Conservation (phyloP, 805 yeast genomes). For the Candida multigemmis region DNA sequence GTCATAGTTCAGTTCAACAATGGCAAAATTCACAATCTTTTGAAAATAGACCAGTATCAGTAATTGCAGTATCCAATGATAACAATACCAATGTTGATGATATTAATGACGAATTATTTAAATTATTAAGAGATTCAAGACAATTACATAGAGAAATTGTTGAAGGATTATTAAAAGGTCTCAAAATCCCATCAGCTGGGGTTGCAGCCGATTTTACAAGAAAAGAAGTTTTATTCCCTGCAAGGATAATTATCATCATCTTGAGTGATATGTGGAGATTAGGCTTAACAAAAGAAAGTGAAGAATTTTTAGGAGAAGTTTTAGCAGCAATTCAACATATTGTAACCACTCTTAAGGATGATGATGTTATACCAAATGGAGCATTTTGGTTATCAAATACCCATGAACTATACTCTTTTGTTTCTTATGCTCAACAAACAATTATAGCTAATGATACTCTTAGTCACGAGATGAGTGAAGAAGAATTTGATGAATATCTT, state of each 20-base stretch:
- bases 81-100: slow-evolving; percentile 53
- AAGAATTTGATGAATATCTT: slow-evolving; percentile 84
- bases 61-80: slow-evolving; percentile 46
- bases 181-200: slow-evolving; percentile 79
- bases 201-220: slow-evolving; percentile 75
- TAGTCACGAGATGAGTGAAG: slow-evolving; percentile 77
- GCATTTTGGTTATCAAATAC: slow-evolving; percentile 97
- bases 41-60: slow-evolving; percentile 51
- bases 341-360: slow-evolving; percentile 73
- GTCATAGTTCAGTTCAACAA: slow-evolving; percentile 29
- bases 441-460: slow-evolving; percentile 76
- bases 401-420: slow-evolving; percentile 91
- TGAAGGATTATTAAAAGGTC: slow-evolving; percentile 75
- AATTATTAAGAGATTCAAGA: slow-evolving; percentile 60
- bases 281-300: slow-evolving; percentile 87
- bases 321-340: slow-evolving; percentile 78
- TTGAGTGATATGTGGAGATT: slow-evolving; percentile 97
- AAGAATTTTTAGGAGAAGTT: slow-evolving; percentile 82
- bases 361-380: slow-evolving; percentile 81
- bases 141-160: slow-evolving; percentile 75
- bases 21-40: slow-evolving; percentile 24
- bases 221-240: slow-evolving; percentile 92
- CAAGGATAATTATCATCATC: slow-evolving; percentile 85
- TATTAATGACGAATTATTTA: slow-evolving; percentile 68
- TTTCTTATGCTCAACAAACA: slow-evolving; percentile 88